Evolutionary conservation across 805 yeast genomes (phyloP), one percentile per base, ranked within the genome.

Genomic region (Sugiyamaella lignohabitans): DNA sequence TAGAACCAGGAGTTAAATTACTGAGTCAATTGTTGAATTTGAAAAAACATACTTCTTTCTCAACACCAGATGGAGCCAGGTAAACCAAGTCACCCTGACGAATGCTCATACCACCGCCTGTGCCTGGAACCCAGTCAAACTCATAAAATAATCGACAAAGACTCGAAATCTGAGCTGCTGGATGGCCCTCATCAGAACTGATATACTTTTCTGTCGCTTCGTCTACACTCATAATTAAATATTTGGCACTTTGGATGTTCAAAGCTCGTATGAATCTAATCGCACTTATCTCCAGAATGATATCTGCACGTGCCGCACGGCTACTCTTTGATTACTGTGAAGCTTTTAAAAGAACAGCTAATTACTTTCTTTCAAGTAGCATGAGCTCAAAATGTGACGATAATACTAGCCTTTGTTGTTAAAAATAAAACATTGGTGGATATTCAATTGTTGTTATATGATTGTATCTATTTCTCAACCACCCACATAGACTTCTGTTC

Each of bases 21-120:
- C 22, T 14, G 19, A 18, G 6, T 16, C 11, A 42, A n/a, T n/a
- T 11, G 27, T 10, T 35, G 39, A 14, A 20, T 30, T 14, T 5
- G 4, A n/a, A 6, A 18, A 11, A 6, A 38, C 59, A 2, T 45
- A 60, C 63, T 62, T 89, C 98, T 67, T 89, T 89, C 62, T 89
- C 96, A 5, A 89, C 95, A 1, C 97, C 97, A n/a, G 95, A 84
- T 3, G 98, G 97, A 0, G 97, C 94, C 36, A 89, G 74, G 62
- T 75, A 89, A 16, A 86, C 77, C 18, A 68, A 58, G 50, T 78
- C 72, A 46, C 61, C 68, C 42, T 76, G 72, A 46, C 82, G 67
- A 42, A 89, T 82, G 27, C 95, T 84, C 57, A 91, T 82, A 2
- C 97, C 97, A 27, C 97, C 98, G 2, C 96, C 97, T 1, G 98